Percentiles rank a stretch among this genome's conserved stretches.
Conservation (phyloP, 2,329 filamentous ascomycete genomes). For the Orbilia ellipsospora region DNA sequence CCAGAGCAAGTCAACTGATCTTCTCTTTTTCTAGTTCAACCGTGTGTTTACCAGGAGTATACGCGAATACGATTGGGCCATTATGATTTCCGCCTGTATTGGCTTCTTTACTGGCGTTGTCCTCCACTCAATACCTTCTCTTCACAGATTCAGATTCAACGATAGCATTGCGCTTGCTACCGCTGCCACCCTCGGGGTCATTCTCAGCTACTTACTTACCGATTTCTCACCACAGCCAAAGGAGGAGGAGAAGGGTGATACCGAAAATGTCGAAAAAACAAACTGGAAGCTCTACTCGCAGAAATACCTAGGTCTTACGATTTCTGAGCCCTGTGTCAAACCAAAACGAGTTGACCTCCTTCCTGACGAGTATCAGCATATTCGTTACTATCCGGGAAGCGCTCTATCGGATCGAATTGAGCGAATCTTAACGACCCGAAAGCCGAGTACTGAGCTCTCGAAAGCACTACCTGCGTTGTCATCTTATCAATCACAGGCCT, state of each 20-base stretch:
- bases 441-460: slow-evolving; percentile 40
- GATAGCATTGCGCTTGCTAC: slow-evolving; percentile 61
- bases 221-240: slow-evolving; percentile 54
- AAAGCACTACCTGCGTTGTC: slow-evolving; percentile 44
- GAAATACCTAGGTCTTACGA: slow-evolving; percentile 53
- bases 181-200: slow-evolving; percentile 60
- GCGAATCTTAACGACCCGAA: slow-evolving; percentile 24
- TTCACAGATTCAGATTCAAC: slow-evolving; percentile 59
- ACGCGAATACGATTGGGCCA: slow-evolving; percentile 60
- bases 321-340: slow-evolving; percentile 23
- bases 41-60: slow-evolving; percentile 63
- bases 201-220: slow-evolving; percentile 59
- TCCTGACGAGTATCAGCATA: slow-evolving; percentile 29
- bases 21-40: slow-evolving; percentile 60
- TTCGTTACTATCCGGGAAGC: slow-evolving; percentile 39
- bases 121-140: slow-evolving; percentile 60
- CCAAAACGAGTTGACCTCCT: slow-evolving; percentile 13
- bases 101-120: slow-evolving; percentile 61
- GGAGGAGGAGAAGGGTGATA: slow-evolving; percentile 25
- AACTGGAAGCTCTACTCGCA: slow-evolving; percentile 58
- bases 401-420: slow-evolving; percentile 46
- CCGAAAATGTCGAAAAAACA: slow-evolving; percentile 48
- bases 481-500: slow-evolving; percentile 39
- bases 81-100: slow-evolving; percentile 60
- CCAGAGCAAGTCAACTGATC: background rate